These are phyloP conservation scores for Mercurialis annua DNA, from an alignment of 345 rosid species.

Conservation along the genomic window DNA sequence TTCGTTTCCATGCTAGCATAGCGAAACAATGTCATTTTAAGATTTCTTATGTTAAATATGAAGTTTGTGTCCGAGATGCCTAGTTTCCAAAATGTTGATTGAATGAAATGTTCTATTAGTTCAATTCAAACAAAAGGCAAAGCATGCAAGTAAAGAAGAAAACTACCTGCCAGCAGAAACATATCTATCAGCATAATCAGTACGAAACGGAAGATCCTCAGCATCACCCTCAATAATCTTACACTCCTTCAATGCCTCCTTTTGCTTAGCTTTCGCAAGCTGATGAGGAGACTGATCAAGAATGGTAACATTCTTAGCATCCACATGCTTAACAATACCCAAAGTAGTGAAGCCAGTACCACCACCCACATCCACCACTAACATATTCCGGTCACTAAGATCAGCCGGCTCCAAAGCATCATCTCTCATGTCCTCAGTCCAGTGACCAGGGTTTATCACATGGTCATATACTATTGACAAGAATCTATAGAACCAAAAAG, in stretches of 20 bases:
- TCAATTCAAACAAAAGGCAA: neutral
- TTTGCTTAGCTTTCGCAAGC: conserved; percentile 91
- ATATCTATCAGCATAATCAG: conserved; percentile 95
- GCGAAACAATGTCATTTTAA: too few species aligned
- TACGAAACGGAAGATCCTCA: conserved; percentile 79
- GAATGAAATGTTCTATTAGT: too few species aligned
- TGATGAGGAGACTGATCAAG: conserved; percentile 99
- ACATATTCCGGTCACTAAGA: conserved; percentile 58
- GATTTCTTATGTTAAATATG: too few species aligned
- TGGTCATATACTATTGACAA: conserved; percentile 93
- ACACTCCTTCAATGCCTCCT: conserved; percentile 94
- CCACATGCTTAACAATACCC: conserved; percentile 93
- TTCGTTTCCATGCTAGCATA: too few species aligned
- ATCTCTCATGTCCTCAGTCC: conserved; percentile 98
- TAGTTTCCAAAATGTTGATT: too few species aligned
- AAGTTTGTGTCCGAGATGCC: too few species aligned
- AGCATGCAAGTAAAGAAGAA: neutral
- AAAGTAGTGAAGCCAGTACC: conserved; percentile 98
- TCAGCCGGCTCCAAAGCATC: conserved; percentile 98
- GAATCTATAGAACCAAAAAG: conserved; percentile 97
- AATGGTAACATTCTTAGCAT: conserved; percentile 91
- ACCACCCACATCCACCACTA: conserved; percentile 98
- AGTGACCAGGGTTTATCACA: conserved; percentile 83
- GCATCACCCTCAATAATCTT: conserved; percentile 94
- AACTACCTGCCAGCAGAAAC: conserved; percentile 91